Evolutionary conservation across 306 rosid genomes (phyloP).

Genomic region (Alnus glutinosa): DNA sequence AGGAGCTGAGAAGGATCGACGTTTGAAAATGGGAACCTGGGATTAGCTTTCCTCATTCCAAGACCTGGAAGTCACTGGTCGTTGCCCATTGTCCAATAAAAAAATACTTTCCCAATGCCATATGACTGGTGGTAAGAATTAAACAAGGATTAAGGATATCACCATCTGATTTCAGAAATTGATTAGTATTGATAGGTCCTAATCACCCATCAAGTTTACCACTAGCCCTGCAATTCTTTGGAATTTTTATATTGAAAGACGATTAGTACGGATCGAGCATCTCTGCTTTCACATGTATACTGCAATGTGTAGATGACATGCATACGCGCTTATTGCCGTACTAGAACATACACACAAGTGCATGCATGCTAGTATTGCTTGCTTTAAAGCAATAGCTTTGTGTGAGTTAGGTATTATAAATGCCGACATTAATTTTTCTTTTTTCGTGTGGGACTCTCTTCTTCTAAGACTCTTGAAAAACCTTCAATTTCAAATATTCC

Average conservation of each 20-base stretch:
- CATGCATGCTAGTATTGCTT: no score
- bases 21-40: slow-evolving; percentile 26
- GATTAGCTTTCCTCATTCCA: slow-evolving; percentile 9
- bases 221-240: neutral
- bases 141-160: neutral
- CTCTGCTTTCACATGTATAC: neutral
- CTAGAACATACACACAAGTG: no score
- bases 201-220: neutral
- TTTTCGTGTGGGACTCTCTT: no score
- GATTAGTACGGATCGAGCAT: neutral
- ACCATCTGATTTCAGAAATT: neutral
- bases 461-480: no score
- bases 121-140: neutral
- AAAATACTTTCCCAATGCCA: neutral
- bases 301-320: neutral
- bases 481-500: no score
- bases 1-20: slow-evolving; percentile 2
- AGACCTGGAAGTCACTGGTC: neutral
- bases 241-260: neutral
- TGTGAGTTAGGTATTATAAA: no score
- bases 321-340: no score
- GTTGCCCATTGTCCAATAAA: neutral
- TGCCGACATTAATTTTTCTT: no score
- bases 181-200: neutral
- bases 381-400: no score